Conservation (phyloP, 139 green algal genomes). For the Closterium sp. region DNA sequence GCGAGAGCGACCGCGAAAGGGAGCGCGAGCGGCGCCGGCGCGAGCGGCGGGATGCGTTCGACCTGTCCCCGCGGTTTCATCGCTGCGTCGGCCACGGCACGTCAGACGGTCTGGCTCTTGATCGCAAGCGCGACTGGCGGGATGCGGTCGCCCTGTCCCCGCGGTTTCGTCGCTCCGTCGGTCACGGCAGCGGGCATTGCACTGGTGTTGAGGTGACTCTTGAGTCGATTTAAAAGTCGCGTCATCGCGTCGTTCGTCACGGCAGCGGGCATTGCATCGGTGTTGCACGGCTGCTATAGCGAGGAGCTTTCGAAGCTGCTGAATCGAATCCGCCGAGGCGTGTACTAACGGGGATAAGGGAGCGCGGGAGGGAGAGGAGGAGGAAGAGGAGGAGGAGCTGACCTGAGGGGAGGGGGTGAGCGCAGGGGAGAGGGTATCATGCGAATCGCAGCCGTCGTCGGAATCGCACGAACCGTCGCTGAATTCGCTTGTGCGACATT, state of each 20-base stretch:
- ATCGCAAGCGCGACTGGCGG: too few species aligned
- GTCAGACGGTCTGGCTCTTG: neutral
- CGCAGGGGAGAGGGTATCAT: neutral
- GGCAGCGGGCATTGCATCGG: neutral
- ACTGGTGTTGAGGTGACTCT: neutral
- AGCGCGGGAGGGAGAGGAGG: neutral
- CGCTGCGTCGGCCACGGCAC: neutral
- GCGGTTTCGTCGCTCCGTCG: neutral
- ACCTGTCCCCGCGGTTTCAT: neutral
- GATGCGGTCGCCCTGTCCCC: neutral
- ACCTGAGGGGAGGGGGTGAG: neutral
- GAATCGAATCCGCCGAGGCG: neutral
- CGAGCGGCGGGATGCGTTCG: too few species aligned
- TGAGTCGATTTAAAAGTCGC: too few species aligned
- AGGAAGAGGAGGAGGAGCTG: neutral
- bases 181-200: neutral
- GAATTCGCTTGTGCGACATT: too few species aligned
- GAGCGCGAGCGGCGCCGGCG: too few species aligned
- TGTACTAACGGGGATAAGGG: neutral
- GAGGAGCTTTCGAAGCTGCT: neutral
- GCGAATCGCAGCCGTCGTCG: neutral
- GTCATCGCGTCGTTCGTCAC: neutral
- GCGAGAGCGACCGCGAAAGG: too few species aligned
- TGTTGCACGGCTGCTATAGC: neutral
- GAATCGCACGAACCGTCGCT: neutral